These are phyloP conservation scores for Phytophthora kernoviae DNA, from an alignment of 352 stramenopile genomes.

Conservation along the genomic window DNA sequence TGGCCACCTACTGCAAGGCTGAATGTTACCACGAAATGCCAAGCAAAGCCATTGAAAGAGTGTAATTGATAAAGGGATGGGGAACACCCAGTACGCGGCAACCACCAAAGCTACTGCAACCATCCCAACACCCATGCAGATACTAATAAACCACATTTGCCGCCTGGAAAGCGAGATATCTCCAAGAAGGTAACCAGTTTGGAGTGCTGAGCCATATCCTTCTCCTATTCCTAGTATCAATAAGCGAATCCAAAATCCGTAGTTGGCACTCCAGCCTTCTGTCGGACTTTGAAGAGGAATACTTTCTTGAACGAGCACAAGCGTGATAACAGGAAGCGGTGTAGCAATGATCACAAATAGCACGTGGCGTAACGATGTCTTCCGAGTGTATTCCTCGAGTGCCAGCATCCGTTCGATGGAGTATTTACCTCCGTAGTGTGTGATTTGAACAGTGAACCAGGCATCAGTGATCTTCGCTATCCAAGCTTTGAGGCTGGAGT, in stretches of 20 bases:
- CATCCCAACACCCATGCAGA: not conserved
- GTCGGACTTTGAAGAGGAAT: conserved; percentile 9
- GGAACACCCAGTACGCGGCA: conserved; percentile 7
- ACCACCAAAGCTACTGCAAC: conserved; percentile 1
- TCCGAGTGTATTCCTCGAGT: conserved; percentile 10
- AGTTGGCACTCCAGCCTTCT: conserved; percentile 6
- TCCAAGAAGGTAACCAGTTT: not conserved
- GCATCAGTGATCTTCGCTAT: not conserved
- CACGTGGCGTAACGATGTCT: not conserved
- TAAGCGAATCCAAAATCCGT: conserved; percentile 13
- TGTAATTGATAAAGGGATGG: conserved; percentile 9
- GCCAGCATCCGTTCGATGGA: conserved; percentile 7
- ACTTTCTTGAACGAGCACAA: conserved; percentile 9
- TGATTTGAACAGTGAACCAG: conserved; percentile 10
- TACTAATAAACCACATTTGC: not conserved
- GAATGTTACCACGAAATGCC: not conserved
- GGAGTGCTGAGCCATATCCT: not conserved
- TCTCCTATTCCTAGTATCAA: conserved; percentile 2
- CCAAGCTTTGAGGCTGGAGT: not conserved
- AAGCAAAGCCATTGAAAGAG: conserved; percentile 4
- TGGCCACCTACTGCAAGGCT: not conserved
- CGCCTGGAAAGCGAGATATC: not conserved
- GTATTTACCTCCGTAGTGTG: conserved; percentile 10
- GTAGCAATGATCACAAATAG: conserved; percentile 7
- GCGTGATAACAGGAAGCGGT: conserved; percentile 3